Conservation (phyloP, 371 early-diverging fungal species). For the Circinella umbellata region DNA sequence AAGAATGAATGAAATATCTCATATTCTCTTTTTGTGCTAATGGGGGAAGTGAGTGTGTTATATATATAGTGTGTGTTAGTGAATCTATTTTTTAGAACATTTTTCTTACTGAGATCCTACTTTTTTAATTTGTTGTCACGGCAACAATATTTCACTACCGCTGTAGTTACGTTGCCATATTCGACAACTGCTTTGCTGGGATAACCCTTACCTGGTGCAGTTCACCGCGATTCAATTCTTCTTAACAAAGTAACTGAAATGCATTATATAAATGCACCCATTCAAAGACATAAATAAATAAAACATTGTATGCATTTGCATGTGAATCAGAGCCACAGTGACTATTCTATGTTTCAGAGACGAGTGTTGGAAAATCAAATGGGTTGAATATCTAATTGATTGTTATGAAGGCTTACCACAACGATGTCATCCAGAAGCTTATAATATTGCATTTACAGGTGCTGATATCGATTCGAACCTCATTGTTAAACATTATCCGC, state of each 20-base stretch:
- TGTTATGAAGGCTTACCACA: constrained; percentile 19
- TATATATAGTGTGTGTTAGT: neutral
- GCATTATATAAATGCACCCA: neutral
- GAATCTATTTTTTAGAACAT: neutral
- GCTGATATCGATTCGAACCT: constrained; percentile 16
- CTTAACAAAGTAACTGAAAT: constrained; percentile 11
- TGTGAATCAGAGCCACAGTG: neutral
- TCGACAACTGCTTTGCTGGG: constrained; percentile 9
- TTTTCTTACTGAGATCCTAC: neutral
- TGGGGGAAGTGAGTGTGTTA: neutral
- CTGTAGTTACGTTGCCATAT: neutral
- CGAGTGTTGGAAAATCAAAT: constrained; percentile 18
- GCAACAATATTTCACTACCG: neutral
- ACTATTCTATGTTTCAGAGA: constrained; percentile 5
- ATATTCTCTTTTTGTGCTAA: neutral
- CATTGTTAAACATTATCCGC: constrained; percentile 11
- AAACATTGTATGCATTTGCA: too few relatives aligned
- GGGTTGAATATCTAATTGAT: constrained; percentile 17
- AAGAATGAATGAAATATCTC: neutral
- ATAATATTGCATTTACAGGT: constrained; percentile 23
- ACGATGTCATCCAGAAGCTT: constrained; percentile 10
- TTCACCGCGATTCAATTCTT: constrained; percentile 9
- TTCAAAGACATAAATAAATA: too few relatives aligned
- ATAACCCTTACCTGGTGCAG: constrained; percentile 9
- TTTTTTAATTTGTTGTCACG: neutral